phyloP scores from a whole-genome alignment of 257 asterid genomes.

The Jaltomata sinuosa region DNA sequence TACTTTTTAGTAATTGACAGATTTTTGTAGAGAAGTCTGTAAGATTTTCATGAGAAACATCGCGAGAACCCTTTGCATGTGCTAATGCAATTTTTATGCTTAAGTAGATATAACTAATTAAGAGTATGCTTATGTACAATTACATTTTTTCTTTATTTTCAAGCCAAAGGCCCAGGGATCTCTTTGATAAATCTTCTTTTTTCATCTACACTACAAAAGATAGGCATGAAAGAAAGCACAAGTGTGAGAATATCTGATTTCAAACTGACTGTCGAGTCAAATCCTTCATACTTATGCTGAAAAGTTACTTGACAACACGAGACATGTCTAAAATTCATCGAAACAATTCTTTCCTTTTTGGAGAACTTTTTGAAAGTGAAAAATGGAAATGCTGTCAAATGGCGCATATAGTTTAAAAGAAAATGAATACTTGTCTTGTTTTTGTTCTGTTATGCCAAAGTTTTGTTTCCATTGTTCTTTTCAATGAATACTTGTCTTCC shows the following conservation, averaged over 20 bases:
- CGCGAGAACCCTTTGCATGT: no score
- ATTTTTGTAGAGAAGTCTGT: no score
- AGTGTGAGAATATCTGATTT: neutral
- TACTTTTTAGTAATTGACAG: no score
- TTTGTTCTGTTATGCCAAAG: neutral
- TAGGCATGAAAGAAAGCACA: neutral
- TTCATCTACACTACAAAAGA: neutral
- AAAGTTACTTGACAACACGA: neutral
- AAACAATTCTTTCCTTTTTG: neutral
- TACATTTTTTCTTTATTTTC: no score
- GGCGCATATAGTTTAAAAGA: neutral
- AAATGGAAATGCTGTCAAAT: neutral
- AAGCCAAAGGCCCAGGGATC: neutral
- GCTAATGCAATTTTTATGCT: neutral
- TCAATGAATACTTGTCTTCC: no score
- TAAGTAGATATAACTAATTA: neutral
- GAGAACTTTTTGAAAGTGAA: neutral
- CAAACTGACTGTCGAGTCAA: neutral
- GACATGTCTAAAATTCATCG: neutral
- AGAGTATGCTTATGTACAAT: neutral
- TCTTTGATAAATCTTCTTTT: neutral
- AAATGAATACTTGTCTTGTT: neutral
- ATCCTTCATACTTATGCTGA: neutral
- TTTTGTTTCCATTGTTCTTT: neutral
- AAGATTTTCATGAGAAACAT: no score